phyloP scores from a whole-genome alignment of 768 basidiomycete species.

The Leccinum broughii region DNA sequence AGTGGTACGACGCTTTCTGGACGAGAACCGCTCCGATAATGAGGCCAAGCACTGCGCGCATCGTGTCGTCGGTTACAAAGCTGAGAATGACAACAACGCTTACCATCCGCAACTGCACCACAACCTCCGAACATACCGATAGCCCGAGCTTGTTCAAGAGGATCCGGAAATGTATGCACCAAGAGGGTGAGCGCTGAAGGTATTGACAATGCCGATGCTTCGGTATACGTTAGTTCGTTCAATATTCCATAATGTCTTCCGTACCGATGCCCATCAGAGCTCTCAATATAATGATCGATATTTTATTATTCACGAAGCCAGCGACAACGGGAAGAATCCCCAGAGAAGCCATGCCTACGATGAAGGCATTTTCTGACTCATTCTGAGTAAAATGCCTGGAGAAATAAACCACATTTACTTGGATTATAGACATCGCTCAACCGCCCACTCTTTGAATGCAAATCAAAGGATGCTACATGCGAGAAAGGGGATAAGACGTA shows the following conservation, averaged over 20 bases:
- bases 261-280: conserved; percentile 50
- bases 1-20: conserved; percentile 42
- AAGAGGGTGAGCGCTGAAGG: conserved; percentile 53
- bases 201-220: conserved; percentile 50
- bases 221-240: conserved; percentile 3
- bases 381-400: conserved; percentile 31
- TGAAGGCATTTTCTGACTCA: conserved; percentile 43
- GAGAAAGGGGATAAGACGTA: conserved; percentile 7
- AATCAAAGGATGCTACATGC: conserved; percentile 8
- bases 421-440: conserved; percentile 27
- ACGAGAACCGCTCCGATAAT: conserved; percentile 47
- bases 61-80: neutral
- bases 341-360: conserved; percentile 40
- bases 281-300: conserved; percentile 50
- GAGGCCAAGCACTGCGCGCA: conserved; percentile 39
- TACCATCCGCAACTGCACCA: conserved; percentile 48
- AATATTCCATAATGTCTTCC: neutral
- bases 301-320: conserved; percentile 49
- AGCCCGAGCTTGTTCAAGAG: conserved; percentile 46
- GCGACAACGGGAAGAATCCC: conserved; percentile 45
- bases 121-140: conserved; percentile 48
- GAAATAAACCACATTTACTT: conserved; percentile 31
- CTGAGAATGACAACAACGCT: neutral
- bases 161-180: conserved; percentile 50
- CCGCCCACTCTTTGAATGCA: conserved; percentile 23